Conservation (phyloP, 371 early-diverging fungal genomes). For the Encephalitozoon hellem region DNA sequence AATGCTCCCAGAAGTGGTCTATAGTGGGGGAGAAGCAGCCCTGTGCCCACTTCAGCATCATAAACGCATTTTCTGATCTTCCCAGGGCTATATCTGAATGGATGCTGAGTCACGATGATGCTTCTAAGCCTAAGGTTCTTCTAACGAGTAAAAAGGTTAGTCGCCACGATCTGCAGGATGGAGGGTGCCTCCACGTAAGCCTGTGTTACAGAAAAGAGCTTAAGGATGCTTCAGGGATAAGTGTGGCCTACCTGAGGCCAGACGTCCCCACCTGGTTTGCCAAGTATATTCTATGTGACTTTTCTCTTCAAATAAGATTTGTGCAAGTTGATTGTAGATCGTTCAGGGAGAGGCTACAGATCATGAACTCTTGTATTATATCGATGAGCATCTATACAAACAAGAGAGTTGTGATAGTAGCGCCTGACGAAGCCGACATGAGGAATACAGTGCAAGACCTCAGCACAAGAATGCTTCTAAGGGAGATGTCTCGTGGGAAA, state of each 20-base stretch:
- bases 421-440: not conserved
- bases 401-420: not conserved
- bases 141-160: not conserved
- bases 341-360: not conserved
- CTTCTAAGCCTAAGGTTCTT: not conserved
- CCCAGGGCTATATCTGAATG: not conserved
- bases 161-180: no score
- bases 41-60: constrained; percentile 17
- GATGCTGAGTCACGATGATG: not conserved
- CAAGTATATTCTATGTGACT: not conserved
- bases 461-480: constrained; percentile 10
- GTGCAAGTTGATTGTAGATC: not conserved
- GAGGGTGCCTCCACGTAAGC: not conserved
- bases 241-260: not conserved
- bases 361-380: not conserved
- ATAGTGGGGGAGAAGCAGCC: not conserved
- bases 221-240: not conserved
- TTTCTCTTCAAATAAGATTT: not conserved
- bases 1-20: not conserved
- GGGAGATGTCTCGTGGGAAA: not conserved
- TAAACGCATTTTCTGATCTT: not conserved
- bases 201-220: not conserved
- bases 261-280: not conserved
- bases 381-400: not conserved
- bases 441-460: constrained; percentile 7